phyloP scores from a whole-genome alignment of 768 basidiomycete species.

The Mycena latifolia region DNA sequence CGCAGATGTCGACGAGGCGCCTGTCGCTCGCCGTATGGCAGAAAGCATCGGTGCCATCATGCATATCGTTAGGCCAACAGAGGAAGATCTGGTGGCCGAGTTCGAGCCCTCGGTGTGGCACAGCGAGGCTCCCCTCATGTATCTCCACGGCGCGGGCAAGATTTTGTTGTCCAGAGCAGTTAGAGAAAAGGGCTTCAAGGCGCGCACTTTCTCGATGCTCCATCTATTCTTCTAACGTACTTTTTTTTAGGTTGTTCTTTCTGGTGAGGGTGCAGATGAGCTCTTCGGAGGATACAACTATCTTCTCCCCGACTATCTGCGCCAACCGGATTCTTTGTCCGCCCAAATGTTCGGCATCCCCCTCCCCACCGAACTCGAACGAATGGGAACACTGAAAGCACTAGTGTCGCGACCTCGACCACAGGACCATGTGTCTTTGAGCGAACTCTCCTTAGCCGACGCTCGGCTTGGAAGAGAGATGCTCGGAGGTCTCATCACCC shows the following conservation, averaged over 20 bases:
- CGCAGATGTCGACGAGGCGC: slow-evolving; percentile 14
- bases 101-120: slow-evolving; percentile 22
- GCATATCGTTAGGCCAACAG: slow-evolving; percentile 3
- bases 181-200: slow-evolving; percentile 18
- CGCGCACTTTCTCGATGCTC: not conserved
- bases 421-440: slow-evolving; percentile 13
- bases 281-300: slow-evolving; percentile 16
- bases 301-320: slow-evolving; percentile 12
- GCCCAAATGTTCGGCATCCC: not conserved
- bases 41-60: slow-evolving; percentile 16
- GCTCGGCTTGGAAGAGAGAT: not conserved
- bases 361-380: slow-evolving; percentile 7
- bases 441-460: not conserved
- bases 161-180: slow-evolving; percentile 17
- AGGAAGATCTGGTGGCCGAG: slow-evolving; percentile 5
- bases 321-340: not conserved
- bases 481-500: slow-evolving; percentile 10
- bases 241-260: slow-evolving; percentile 5
- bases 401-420: not conserved
- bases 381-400: not conserved
- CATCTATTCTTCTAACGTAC: not conserved
- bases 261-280: slow-evolving; percentile 9
- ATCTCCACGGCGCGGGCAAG: slow-evolving; percentile 16
- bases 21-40: slow-evolving; percentile 13
- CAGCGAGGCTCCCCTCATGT: slow-evolving; percentile 15